Evolutionary conservation across 1,284 basidiomycete species (phyloP).

Genomic region (Vanrija pseudolonga): DNA sequence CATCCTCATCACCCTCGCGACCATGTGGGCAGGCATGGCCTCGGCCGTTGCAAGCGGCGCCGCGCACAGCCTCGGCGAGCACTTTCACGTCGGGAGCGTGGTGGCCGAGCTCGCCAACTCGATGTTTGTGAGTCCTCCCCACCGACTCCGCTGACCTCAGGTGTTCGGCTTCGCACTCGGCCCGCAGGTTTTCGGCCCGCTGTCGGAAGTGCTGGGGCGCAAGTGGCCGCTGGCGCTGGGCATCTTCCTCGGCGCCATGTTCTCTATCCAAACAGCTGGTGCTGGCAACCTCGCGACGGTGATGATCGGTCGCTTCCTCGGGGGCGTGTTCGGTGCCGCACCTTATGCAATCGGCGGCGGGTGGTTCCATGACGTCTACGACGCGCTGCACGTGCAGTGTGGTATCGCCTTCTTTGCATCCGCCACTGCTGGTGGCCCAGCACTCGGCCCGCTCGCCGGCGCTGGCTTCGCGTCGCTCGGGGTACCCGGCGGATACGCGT

Average conservation of each 20-base stretch:
- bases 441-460: slow-evolving; percentile 17
- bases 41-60: slow-evolving; percentile 12
- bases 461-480: slow-evolving; percentile 9
- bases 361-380: slow-evolving; percentile 20
- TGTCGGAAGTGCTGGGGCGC: slow-evolving; percentile 57
- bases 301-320: slow-evolving; percentile 61
- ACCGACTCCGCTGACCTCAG: not conserved
- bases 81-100: slow-evolving; percentile 10
- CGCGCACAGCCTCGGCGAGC: not conserved
- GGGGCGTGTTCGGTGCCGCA: slow-evolving; percentile 53
- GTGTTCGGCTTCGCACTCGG: slow-evolving; percentile 51
- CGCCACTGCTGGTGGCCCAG: slow-evolving; percentile 16
- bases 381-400: slow-evolving; percentile 8
- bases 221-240: slow-evolving; percentile 30
- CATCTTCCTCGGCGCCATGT: slow-evolving; percentile 30
- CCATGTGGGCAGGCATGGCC: slow-evolving; percentile 18
- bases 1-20: slow-evolving; percentile 17
- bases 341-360: slow-evolving; percentile 22
- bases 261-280: slow-evolving; percentile 40
- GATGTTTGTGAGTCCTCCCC: slow-evolving; percentile 13
- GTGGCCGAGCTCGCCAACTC: slow-evolving; percentile 20
- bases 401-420: slow-evolving; percentile 14
- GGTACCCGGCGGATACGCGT: slow-evolving; percentile 5
- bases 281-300: slow-evolving; percentile 63
- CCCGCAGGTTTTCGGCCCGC: slow-evolving; percentile 57